Base-by-base conservation (phyloP, 192 early-diverging fungal genomes). In the Phlyctochytrium arcticum region DNA sequence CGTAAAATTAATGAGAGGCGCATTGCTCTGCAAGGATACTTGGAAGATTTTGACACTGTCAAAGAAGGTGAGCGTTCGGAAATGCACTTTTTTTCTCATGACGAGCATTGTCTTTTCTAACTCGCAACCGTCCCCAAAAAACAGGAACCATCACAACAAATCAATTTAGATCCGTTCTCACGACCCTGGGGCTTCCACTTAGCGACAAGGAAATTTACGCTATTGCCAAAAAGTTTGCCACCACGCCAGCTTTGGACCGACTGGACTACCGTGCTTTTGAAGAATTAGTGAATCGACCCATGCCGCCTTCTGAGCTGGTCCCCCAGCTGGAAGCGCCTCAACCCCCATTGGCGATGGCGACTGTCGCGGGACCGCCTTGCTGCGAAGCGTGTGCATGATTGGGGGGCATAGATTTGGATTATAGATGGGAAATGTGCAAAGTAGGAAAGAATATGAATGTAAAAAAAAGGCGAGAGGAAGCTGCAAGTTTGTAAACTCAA, bases 21-120 rank as follows among this genome's bases (percentile, higher is more conserved):
- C 1, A 74, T 80, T 33, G 80, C 80, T 48, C 59, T 79, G 3
- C 56, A 79, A 36, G 55, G 56, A 6, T 75, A 73, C 33, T 57
- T 80, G 70, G 80, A 83, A 62, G 80, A 83, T 35, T 80, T 65
- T 60, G 80, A 83, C 42, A 73, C 71, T 58, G 77, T 80, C 5
- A 67, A 68, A 32, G 80, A 83, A 73, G 80, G 80, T 78, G 64
- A 26, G 51, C 17, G 1, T 33, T 7, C 7, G 26, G 23, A 8
- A 15, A 6, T 50, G 21, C 21, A 7, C 8, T 7, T 7, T 15
- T 50, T 24, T 24, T 7, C 8, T 23, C 9, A 12, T 55, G 31
- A 23, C n/a, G n/a, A n/a, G n/a, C n/a, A n/a, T n/a, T n/a, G n/a
- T n/a, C n/a, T n/a, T n/a, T n/a, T n/a, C n/a, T n/a, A n/a, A n/a